These are phyloP conservation scores for Phialocephala sp. DNA, from an alignment of 2,329 filamentous ascomycete species.

Conservation along the genomic window DNA sequence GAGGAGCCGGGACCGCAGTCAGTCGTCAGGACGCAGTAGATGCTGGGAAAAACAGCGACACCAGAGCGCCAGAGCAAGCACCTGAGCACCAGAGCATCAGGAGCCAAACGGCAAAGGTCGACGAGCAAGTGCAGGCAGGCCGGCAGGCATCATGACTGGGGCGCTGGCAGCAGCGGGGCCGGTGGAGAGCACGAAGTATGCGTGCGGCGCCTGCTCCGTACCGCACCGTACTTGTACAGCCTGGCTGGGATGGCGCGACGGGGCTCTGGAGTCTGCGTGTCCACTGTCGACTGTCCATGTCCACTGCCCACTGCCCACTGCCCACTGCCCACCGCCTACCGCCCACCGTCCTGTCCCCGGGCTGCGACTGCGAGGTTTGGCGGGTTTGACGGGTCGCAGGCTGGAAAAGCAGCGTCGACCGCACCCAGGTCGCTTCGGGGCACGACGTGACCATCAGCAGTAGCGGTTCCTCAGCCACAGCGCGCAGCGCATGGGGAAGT, in stretches of 20 bases:
- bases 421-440: neutral
- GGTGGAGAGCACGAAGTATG: too few relatives aligned
- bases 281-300: too few relatives aligned
- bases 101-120: neutral
- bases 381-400: neutral
- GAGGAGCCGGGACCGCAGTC: neutral
- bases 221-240: too few relatives aligned
- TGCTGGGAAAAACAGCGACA: neutral
- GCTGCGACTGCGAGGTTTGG: neutral
- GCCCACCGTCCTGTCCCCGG: neutral
- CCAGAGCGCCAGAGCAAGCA: neutral
- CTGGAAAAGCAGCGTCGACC: slow-evolving; percentile 20
- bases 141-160: neutral
- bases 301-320: too few relatives aligned
- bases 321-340: too few relatives aligned
- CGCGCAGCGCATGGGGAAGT: slow-evolving; percentile 17
- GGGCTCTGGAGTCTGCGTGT: too few relatives aligned
- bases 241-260: neutral
- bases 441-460: slow-evolving; percentile 2
- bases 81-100: neutral
- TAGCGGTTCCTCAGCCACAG: slow-evolving; percentile 26
- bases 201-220: too few relatives aligned
- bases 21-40: neutral
- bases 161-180: neutral
- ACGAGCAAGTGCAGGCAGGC: neutral